Percentiles rank a stretch among this genome's conserved stretches.
Evolutionary conservation across 2,329 filamentous ascomycete species (phyloP).

Genomic region (Dryadomyces quercus-mongolicae): DNA sequence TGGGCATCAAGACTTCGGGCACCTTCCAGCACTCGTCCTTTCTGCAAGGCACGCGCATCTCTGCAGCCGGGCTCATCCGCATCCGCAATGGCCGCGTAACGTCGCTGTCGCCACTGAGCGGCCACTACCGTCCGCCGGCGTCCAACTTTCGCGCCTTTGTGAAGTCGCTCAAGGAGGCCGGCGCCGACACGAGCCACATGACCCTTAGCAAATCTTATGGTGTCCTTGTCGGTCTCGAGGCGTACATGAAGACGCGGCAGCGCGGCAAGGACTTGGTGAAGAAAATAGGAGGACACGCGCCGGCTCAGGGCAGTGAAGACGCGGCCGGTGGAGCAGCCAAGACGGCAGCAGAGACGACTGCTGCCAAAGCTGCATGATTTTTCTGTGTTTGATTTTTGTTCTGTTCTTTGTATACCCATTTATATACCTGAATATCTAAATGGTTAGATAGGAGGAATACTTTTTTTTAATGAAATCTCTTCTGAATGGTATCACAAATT

Average conservation of each 20-base stretch:
- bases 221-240: conserved; percentile 70
- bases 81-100: conserved; percentile 70
- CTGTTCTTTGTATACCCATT: background rate
- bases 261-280: conserved; percentile 45
- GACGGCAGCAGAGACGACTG: too few species aligned
- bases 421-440: too few species aligned
- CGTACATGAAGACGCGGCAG: conserved; percentile 57
- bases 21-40: conserved; percentile 89
- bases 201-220: conserved; percentile 74
- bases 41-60: conserved; percentile 68
- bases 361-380: too few species aligned
- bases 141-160: conserved; percentile 77
- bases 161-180: conserved; percentile 55
- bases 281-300: background rate
- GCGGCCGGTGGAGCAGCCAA: too few species aligned
- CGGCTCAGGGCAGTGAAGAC: too few species aligned
- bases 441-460: background rate
- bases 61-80: conserved; percentile 73
- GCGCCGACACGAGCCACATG: conserved; percentile 68
- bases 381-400: too few species aligned
- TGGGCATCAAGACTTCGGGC: conserved; percentile 81
- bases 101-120: conserved; percentile 58
- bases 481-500: too few species aligned
- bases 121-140: conserved; percentile 76
- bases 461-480: too few species aligned